Evolutionary conservation across 129 eudicot genomes (phyloP).

Genomic region (Oenanthe sinensis): DNA sequence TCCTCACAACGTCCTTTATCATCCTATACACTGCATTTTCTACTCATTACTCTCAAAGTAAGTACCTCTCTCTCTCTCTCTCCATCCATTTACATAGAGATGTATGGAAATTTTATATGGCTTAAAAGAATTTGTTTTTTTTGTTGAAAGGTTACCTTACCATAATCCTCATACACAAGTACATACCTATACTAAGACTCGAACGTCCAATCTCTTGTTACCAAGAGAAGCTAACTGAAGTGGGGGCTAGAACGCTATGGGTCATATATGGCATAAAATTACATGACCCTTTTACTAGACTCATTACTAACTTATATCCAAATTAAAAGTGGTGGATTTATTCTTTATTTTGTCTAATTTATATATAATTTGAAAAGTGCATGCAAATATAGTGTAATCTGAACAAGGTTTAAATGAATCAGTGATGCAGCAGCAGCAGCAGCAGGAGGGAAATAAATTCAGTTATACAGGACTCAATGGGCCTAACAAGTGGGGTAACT

Average conservation of each 20-base stretch:
- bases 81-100: neutral
- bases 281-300: neutral
- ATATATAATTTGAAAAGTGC: neutral
- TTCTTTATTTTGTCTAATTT: neutral
- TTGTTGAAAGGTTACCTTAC: neutral
- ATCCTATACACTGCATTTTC: slow-evolving; percentile 19
- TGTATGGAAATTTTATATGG: neutral
- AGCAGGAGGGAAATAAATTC: slow-evolving; percentile 15
- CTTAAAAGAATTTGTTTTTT: too few species aligned
- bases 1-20: slow-evolving; percentile 19
- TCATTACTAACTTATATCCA: neutral
- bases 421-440: neutral
- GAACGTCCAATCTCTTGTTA: neutral
- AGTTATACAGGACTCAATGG: slow-evolving; percentile 47
- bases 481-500: slow-evolving; percentile 55
- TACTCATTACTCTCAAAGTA: slow-evolving; percentile 14
- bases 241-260: neutral
- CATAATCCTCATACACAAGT: neutral
- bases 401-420: neutral
- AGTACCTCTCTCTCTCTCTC: slow-evolving; percentile 6
- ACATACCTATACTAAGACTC: neutral
- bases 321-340: neutral
- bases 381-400: neutral
- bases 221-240: neutral
- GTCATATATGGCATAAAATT: neutral